Conservation (phyloP, 441 rosid species). For the Geranium incanum region DNA sequence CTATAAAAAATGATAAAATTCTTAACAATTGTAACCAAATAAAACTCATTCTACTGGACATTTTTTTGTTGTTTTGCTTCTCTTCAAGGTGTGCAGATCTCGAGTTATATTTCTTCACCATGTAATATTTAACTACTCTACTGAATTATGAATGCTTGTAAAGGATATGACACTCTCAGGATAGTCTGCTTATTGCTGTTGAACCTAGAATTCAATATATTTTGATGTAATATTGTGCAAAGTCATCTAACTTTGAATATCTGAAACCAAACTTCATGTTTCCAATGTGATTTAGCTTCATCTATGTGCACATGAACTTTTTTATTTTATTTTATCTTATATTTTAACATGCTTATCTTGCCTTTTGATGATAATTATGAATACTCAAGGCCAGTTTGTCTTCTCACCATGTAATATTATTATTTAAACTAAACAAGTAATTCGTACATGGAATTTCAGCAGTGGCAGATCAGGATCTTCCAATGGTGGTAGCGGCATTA, state of each 20-base stretch:
- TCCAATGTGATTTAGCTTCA: neutral
- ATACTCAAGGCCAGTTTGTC: neutral
- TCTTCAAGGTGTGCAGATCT: neutral
- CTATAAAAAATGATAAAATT: neutral
- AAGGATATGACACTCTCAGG: neutral
- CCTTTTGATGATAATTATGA: neutral
- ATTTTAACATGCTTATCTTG: neutral
- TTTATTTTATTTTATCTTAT: neutral
- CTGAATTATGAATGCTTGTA: neutral
- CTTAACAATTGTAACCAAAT: neutral
- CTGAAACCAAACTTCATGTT: neutral
- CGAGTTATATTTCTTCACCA: neutral
- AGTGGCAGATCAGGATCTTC: slow-evolving; percentile 61
- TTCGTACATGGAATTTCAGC: slow-evolving; percentile 13
- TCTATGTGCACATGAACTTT: neutral
- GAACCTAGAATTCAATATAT: neutral
- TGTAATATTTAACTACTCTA: neutral
- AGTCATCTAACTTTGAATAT: neutral
- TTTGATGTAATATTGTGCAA: neutral
- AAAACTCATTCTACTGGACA: neutral
- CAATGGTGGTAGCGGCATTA: slow-evolving; percentile 43
- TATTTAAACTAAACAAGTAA: neutral
- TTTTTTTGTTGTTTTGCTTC: neutral
- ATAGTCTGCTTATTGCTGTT: neutral
- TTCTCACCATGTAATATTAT: neutral